Conservation (phyloP, 345 rosid species). For the Kandelia obovata region DNA sequence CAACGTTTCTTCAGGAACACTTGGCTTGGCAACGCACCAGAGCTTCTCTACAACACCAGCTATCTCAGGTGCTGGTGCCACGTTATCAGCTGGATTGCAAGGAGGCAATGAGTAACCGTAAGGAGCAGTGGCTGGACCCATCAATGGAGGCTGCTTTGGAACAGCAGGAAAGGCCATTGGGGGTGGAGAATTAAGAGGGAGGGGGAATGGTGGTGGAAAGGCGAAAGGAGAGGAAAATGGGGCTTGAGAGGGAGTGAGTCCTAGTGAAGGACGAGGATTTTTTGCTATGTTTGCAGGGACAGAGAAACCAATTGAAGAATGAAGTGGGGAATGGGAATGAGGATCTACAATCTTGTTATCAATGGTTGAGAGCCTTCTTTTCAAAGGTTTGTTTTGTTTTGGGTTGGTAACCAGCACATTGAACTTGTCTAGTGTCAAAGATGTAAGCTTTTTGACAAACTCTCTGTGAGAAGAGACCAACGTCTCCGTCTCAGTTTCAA, state of each 20-base stretch:
- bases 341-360: constrained; percentile 32
- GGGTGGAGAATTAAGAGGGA: constrained; percentile 18
- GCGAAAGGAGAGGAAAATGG: constrained; percentile 46
- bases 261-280: constrained; percentile 32
- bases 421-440: constrained; percentile 38
- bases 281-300: constrained; percentile 47
- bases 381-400: constrained; percentile 16
- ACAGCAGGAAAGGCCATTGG: constrained; percentile 24
- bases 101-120: constrained; percentile 41
- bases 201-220: constrained; percentile 16
- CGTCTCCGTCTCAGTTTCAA: constrained; percentile 13
- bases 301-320: constrained; percentile 49
- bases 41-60: constrained; percentile 36
- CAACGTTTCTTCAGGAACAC: constrained; percentile 53
- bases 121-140: constrained; percentile 29
- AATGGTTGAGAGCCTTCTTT: constrained; percentile 45
- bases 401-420: constrained; percentile 39
- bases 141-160: constrained; percentile 38
- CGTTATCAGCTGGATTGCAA: constrained; percentile 27
- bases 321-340: constrained; percentile 37
- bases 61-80: constrained; percentile 29
- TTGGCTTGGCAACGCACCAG: constrained; percentile 80
- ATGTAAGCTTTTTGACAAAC: constrained; percentile 36
- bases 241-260: constrained; percentile 17
- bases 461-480: constrained; percentile 27